These are phyloP conservation scores for Pythium graminicola DNA, from an alignment of 352 stramenopile genomes.

Conservation along the genomic window DNA sequence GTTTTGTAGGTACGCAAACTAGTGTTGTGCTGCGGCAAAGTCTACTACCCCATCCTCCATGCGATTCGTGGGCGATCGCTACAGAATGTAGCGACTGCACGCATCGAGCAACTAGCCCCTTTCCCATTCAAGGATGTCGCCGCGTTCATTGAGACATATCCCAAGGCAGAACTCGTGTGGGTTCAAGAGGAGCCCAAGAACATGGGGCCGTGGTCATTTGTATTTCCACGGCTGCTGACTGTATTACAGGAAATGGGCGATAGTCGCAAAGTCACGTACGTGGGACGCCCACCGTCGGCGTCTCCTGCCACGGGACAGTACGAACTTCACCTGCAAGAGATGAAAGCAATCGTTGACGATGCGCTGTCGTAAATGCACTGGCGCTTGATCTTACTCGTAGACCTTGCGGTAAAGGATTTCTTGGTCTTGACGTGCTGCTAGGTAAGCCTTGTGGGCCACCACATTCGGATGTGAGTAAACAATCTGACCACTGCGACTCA, in stretches of 20 bases:
- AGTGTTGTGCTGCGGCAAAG: conserved; percentile 77
- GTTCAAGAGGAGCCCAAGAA: conserved; percentile 98
- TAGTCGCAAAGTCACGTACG: conserved; percentile 73
- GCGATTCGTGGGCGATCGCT: background rate
- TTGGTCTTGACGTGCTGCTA: conserved; percentile 57
- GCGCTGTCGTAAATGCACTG: conserved; percentile 39
- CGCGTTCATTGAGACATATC: conserved; percentile 84
- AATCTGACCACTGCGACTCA: conserved; percentile 9
- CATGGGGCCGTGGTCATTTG: conserved; percentile 95
- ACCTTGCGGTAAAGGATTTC: conserved; percentile 70
- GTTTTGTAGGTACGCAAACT: conserved; percentile 16
- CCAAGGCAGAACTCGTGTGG: conserved; percentile 96
- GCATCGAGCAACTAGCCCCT: conserved; percentile 88
- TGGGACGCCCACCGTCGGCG: conserved; percentile 92
- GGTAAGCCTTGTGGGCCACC: conserved; percentile 47
- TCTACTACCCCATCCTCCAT: conserved; percentile 77
- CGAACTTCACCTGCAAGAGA: conserved; percentile 91
- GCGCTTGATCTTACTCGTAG: conserved; percentile 23
- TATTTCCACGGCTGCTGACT: conserved; percentile 90
- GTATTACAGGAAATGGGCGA: conserved; percentile 84
- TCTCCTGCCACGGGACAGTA: conserved; percentile 95
- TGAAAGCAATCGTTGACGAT: conserved; percentile 89
- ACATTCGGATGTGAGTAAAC: conserved; percentile 38
- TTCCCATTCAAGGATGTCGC: conserved; percentile 97
- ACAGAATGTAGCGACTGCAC: conserved; percentile 52